phyloP scores from a whole-genome alignment of 306 rosid species.

The Ziziphus jujuba region DNA sequence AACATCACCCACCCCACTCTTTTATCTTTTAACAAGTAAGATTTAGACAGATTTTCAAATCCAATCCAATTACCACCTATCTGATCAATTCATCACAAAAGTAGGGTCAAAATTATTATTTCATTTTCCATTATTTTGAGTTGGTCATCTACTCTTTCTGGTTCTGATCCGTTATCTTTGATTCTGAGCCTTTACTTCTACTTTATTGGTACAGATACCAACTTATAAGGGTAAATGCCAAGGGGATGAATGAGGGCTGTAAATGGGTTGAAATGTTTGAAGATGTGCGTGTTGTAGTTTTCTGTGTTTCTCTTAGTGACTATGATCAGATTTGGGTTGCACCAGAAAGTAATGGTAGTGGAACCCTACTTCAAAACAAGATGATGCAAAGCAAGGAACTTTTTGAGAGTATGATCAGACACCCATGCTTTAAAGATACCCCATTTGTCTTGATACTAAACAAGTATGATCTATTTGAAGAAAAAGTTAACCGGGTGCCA shows the following conservation, averaged over 20 bases:
- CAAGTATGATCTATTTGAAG: constrained; percentile 86
- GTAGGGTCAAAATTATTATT: background rate
- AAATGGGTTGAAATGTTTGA: constrained; percentile 99
- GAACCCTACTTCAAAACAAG: constrained; percentile 82
- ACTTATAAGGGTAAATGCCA: constrained; percentile 92
- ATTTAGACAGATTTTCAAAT: too few species aligned
- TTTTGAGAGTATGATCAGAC: constrained; percentile 83
- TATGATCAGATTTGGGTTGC: constrained; percentile 68
- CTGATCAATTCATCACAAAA: too few species aligned
- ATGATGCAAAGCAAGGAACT: constrained; percentile 94
- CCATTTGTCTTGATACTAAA: constrained; percentile 85
- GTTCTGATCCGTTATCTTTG: background rate
- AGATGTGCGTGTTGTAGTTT: constrained; percentile 87
- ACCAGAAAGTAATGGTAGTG: constrained; percentile 69
- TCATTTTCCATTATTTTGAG: background rate
- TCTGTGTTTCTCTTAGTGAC: constrained; percentile 78
- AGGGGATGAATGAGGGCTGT: constrained; percentile 92
- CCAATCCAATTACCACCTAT: background rate
- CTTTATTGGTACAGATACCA: constrained; percentile 69
- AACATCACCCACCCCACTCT: background rate
- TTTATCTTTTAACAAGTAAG: too few species aligned
- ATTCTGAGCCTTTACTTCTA: constrained; percentile 10
- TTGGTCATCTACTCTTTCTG: background rate
- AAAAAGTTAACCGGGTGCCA: constrained; percentile 55
- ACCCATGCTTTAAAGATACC: constrained; percentile 83